These are phyloP conservation scores for Mycena pura DNA, from an alignment of 768 basidiomycete genomes.

Conservation along the genomic window DNA sequence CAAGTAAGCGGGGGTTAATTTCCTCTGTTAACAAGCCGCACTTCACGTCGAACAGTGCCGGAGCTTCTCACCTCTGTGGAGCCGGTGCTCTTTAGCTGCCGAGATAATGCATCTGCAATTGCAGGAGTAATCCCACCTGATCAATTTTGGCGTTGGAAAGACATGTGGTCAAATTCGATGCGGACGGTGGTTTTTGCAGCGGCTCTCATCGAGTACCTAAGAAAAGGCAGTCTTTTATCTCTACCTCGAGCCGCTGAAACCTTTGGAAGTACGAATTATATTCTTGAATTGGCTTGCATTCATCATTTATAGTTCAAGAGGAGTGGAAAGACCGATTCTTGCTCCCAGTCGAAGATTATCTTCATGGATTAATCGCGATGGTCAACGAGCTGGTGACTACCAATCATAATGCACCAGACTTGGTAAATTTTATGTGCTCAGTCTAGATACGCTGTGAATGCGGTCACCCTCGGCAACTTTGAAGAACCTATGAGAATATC, in stretches of 20 bases:
- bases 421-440: constrained; percentile 34
- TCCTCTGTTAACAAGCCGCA: constrained; percentile 11
- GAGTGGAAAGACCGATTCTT: constrained; percentile 73
- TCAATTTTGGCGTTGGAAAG: constrained; percentile 87
- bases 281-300: background rate
- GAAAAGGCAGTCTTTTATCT: constrained; percentile 62
- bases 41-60: constrained; percentile 53
- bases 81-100: constrained; percentile 63
- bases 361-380: constrained; percentile 78
- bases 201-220: constrained; percentile 70
- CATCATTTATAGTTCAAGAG: constrained; percentile 56
- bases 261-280: constrained; percentile 67
- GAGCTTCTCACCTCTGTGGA: constrained; percentile 61
- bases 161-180: constrained; percentile 79
- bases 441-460: constrained; percentile 82
- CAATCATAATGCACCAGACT: background rate
- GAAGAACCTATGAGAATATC: constrained; percentile 82
- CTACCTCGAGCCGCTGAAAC: constrained; percentile 55
- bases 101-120: constrained; percentile 55
- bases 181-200: constrained; percentile 71
- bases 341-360: constrained; percentile 78
- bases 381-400: constrained; percentile 78
- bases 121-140: constrained; percentile 67
- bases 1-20: constrained; percentile 57
- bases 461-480: constrained; percentile 83